Base-by-base conservation (phyloP, 352 stramenopile genomes). In the Plasmopara muralis region DNA sequence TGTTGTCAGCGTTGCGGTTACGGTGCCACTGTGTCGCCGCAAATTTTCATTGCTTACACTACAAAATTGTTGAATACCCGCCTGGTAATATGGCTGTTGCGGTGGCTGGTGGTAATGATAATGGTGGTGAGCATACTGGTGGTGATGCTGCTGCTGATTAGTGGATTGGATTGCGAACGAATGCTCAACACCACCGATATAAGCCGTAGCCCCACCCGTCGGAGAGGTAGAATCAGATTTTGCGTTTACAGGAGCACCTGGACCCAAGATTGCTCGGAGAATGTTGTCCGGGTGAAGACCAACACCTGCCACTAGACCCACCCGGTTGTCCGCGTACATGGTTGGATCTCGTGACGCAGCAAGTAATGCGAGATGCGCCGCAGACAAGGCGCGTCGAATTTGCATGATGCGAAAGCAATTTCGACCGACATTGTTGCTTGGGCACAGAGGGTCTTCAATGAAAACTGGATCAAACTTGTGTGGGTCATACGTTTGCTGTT, bases 391-490 rank as follows among this genome's bases (percentile, higher is more conserved):
- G 0, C 83, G 77, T 10, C 83, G 75, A 30, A 96, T 93, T 52
- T 95, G 77, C 50, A 83, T 90, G 62, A 98, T 98, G 41, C 95
- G 85, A 62, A 98, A 98, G 42, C 92, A 93, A 63, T 98, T 98
- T 44, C 95, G 73, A 13, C 93, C 93, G 25, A 98, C 93, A 57
- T 98, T 98, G 71, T 98, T 98, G 49, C 82, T 93, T 8, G 84
- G 70, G 20, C 83, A 89, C 14, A 98, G 62, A 4, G 93, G 95
- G 62, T 98, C 95, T 64, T 98, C 93, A 40, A 98, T 96, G 74
- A 95, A 98, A 6, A 97, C 70, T 0, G 91, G 91, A 53, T 97
- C 91, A 63, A 97, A 96, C 53, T 93, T 93, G 68, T 94, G 85
- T 14, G 86, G 83, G 29, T 95, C 84, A 28, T 94, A 82, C 1